These are phyloP conservation scores for Coccomyxa sp. DNA, from an alignment of 139 green algal species.

Conservation along the genomic window DNA sequence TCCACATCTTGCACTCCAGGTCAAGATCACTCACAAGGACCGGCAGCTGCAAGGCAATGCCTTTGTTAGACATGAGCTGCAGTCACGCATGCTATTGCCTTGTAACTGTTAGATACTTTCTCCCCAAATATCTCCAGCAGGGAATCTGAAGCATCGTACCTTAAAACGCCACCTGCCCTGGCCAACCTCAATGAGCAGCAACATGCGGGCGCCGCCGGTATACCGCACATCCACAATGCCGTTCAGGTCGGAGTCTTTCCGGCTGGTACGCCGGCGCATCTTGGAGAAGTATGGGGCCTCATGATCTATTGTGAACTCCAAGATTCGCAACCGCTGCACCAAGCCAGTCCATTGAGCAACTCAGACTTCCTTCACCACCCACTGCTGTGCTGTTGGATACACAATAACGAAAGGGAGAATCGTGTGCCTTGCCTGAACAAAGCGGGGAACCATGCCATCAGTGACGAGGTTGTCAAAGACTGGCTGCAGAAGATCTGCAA, in stretches of 20 bases:
- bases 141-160: conserved; percentile 5
- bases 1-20: conserved; percentile 88
- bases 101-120: not conserved
- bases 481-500: conserved; percentile 89
- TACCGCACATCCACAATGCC: conserved; percentile 85
- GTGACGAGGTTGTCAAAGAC: conserved; percentile 83
- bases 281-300: conserved; percentile 88
- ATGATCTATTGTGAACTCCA: conserved; percentile 92
- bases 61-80: not conserved
- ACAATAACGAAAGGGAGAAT: not conserved
- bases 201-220: conserved; percentile 86
- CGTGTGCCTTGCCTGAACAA: conserved; percentile 1
- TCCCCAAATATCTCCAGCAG: not conserved
- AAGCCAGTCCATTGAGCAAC: not conserved
- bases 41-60: conserved; percentile 52
- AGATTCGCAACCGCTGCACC: conserved; percentile 73
- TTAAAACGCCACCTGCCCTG: conserved; percentile 43
- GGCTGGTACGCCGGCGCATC: conserved; percentile 77
- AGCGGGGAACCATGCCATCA: conserved; percentile 28
- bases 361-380: not conserved
- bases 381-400: too few species aligned
- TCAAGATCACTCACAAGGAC: conserved; percentile 91
- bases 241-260: conserved; percentile 82
- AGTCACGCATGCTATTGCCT: not conserved
- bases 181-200: conserved; percentile 83